Base-by-base conservation (phyloP, 495 filamentous ascomycete genomes). In the Talaromyces adpressus region DNA sequence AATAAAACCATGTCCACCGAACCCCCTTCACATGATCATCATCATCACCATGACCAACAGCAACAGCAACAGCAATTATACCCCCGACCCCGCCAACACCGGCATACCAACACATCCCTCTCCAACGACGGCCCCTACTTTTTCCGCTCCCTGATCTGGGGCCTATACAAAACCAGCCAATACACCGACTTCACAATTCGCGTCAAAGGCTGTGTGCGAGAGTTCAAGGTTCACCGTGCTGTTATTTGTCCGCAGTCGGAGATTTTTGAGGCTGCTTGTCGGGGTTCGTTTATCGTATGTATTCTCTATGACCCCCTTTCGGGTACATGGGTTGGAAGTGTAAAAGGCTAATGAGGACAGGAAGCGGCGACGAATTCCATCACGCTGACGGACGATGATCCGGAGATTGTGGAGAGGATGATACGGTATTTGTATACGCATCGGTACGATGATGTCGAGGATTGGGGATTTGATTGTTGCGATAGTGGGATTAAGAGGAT, bases 141-240 rank as follows among this genome's bases (percentile, higher is more conserved):
- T 61, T 62, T 62, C 47, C 60, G 60, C 25, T 30, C 60, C 2
- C 3, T 62, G 60, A 34, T 62, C 16, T 62, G 60, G 60, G 27
- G 29, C 29, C 30, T 62, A 18, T 62, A 62, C 29, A 25, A 62
- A 34, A 47, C 53, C 58, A 12, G 64, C 29, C n/a, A 63, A 52
- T 75, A 72, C 67, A 68, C 71, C 30, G 74, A 78, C 59, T 63
- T 79, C 8, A 68, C 63, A 2, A 68, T 79, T 45, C 61, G 22
- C n/a, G 72, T 72, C 62, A 62, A 67, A 4, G 63, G 52, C 3
- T 62, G 27, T 1, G 45, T 2, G 23, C 61, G 65, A 8, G 53
- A 63, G 14, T 76, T 72, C 61, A 62, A 68, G 1, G 74, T 73
- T n/a, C 76, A 79, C 60, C 69, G 72, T 4, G 64, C 64, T 12